Conservation (phyloP, 2,329 filamentous ascomycete genomes). For the Fusarium chuoi region DNA sequence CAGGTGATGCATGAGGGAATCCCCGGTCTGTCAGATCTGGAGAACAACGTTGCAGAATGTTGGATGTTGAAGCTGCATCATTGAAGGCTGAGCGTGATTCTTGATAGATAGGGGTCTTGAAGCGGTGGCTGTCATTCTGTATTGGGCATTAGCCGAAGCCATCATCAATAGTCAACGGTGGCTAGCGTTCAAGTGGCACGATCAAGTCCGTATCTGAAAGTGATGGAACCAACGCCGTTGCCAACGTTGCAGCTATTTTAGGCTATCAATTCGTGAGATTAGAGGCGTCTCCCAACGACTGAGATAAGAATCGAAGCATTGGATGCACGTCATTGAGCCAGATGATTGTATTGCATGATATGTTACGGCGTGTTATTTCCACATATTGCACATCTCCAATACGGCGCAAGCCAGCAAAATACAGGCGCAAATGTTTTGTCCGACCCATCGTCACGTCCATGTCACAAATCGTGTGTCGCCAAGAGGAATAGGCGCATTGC, state of each 20-base stretch:
- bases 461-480: constrained; percentile 3
- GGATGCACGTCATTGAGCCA: background rate
- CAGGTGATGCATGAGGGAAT: background rate
- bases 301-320: too few relatives aligned
- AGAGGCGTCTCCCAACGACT: too few relatives aligned
- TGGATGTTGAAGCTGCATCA: background rate
- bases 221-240: background rate
- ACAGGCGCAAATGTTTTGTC: background rate
- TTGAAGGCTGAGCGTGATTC: background rate
- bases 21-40: background rate
- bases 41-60: background rate
- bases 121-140: background rate
- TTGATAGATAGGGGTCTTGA: background rate
- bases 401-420: background rate
- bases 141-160: background rate
- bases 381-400: background rate
- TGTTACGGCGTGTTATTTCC: background rate
- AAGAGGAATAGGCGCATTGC: constrained; percentile 2
- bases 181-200: background rate
- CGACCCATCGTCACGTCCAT: background rate
- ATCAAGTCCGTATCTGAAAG: background rate
- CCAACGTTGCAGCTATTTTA: background rate
- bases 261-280: background rate
- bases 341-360: background rate
- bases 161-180: background rate